Base-by-base conservation (phyloP, 768 basidiomycete genomes). In the Zangia roseola region DNA sequence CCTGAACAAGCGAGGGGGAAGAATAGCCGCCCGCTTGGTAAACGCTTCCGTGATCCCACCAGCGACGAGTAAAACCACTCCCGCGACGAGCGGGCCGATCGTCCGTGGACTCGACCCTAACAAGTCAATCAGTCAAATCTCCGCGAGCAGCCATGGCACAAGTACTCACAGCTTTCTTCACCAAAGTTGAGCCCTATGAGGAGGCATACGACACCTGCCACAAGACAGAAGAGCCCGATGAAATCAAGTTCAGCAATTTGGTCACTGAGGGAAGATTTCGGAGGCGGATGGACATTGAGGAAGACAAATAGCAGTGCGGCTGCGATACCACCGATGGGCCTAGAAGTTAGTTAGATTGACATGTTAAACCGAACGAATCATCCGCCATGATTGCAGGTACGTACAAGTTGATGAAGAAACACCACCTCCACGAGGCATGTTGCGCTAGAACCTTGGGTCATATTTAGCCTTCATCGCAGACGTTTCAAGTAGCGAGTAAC, bases 371-470 rank as follows among this genome's bases (percentile, higher is more conserved):
- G 6, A 31, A 14, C 13, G 13, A 31, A 14, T 13, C 30, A 31
- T 31, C 12, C 21, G 41, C 14, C 2, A 3, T 20, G 25, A n/a
- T 31, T 31, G 30, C n/a, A 14, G 31, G 31, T 20, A 59, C 80
- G 43, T 58, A 84, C 84, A 88, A 58, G 56, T 87, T 87, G 53
- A 88, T 82, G 62, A 79, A 88, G 65, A 88, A 89, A 59, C 84
- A 86, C 88, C 89, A 91, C 71, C 90, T 69, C 89, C 89, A 92
- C 0, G 82, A 74, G 12, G 79, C 84, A 59, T 86, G 83, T 59
- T 90, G 83, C 0, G 87, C 79, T 48, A 91, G 78, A 12, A 72
- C 82, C 84, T 86, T 48, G 40, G 26, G 31, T 31, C 31, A 31
- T 6, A 16, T 13, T 9, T 8, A 49, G 28, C 9, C 14, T 6